Percentiles rank a stretch among this genome's conserved stretches.
Evolutionary conservation across 495 filamentous ascomycete genomes (phyloP).

Genomic region (Cryomyces minteri): DNA sequence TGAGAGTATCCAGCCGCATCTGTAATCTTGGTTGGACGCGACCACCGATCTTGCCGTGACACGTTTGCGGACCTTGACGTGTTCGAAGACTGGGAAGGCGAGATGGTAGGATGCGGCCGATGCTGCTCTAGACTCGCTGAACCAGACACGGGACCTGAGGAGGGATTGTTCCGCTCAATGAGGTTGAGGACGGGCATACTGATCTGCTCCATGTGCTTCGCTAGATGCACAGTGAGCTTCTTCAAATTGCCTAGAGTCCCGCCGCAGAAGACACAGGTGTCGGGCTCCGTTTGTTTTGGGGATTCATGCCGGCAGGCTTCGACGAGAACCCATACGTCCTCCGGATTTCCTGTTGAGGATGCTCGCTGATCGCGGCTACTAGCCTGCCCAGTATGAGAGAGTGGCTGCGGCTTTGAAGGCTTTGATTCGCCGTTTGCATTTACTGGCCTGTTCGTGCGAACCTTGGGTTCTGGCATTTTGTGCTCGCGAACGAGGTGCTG

Average conservation of each 20-base stretch:
- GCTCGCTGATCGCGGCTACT: conserved; percentile 3
- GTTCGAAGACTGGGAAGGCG: not conserved
- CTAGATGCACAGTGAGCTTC: conserved; percentile 83
- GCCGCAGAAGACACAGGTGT: conserved; percentile 66
- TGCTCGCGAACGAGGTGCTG: conserved; percentile 92
- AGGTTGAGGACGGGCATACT: conserved; percentile 70
- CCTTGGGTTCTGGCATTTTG: conserved; percentile 64
- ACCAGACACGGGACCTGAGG: conserved; percentile 11
- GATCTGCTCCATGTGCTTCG: conserved; percentile 94
- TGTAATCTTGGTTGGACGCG: too few relatives aligned
- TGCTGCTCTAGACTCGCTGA: conserved; percentile 6
- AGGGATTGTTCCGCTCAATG: conserved; percentile 26
- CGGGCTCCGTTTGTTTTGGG: conserved; percentile 44
- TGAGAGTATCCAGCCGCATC: too few relatives aligned
- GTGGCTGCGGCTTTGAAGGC: not conserved
- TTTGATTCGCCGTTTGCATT: not conserved
- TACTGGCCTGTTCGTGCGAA: conserved; percentile 9
- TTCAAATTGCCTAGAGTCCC: conserved; percentile 75
- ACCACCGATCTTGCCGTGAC: not conserved
- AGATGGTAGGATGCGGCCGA: not conserved
- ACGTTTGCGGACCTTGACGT: conserved; percentile 6
- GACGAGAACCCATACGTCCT: conserved; percentile 56
- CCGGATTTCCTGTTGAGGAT: conserved; percentile 29
- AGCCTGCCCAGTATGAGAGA: not conserved
- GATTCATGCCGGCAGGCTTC: conserved; percentile 65